phyloP scores from a whole-genome alignment of 148 eudicot species.

The Salicornia ramosissima region DNA sequence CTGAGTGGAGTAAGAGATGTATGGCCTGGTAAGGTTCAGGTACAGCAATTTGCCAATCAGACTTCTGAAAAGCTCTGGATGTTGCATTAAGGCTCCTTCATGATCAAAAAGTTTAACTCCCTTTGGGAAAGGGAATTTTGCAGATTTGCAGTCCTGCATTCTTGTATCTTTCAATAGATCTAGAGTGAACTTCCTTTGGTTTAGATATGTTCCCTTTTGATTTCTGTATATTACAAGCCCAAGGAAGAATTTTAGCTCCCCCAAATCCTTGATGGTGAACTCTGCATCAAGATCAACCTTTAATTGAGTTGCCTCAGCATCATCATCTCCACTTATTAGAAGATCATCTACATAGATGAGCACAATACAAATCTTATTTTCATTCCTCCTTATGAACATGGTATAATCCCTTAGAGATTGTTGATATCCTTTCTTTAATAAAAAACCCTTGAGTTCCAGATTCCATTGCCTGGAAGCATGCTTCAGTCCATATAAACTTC shows the following conservation, averaged over 20 bases:
- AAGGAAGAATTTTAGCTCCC: not conserved
- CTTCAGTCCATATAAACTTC: not conserved
- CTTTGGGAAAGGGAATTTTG: no score
- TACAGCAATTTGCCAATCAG: no score
- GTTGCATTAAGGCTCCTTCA: no score
- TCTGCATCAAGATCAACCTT: not conserved
- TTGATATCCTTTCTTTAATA: not conserved
- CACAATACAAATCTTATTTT: not conserved
- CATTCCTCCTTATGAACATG: no score
- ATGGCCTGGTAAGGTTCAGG: no score
- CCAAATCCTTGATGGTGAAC: not conserved
- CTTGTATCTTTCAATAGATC: no score
- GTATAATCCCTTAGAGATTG: not conserved
- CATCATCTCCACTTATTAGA: not conserved
- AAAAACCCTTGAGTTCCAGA: no score
- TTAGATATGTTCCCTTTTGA: not conserved
- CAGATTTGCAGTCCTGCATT: no score
- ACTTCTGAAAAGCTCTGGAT: no score
- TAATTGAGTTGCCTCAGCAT: rapidly evolving
- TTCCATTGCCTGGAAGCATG: not conserved
- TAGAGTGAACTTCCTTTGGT: not conserved
- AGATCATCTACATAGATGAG: not conserved
- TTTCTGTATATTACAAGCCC: not conserved
- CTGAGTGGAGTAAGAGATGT: not conserved
- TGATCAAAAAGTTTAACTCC: no score